Conservation (phyloP, 2,329 filamentous ascomycete genomes). For the Aspergillus tamarii region DNA sequence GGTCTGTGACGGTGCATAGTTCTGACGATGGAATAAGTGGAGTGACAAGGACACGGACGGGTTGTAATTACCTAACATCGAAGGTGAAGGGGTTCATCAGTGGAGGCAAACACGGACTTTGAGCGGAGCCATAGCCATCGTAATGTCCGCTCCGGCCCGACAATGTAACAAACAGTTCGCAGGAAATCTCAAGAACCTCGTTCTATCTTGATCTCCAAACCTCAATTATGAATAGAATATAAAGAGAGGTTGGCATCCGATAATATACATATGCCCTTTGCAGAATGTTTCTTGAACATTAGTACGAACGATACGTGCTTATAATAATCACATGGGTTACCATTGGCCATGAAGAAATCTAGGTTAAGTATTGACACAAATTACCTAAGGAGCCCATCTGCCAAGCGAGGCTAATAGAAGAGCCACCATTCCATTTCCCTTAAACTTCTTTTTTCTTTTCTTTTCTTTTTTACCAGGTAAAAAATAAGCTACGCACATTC, state of each 20-base stretch:
- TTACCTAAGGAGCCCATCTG: background rate
- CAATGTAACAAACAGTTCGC: background rate
- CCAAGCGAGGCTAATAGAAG: background rate
- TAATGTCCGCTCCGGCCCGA: background rate
- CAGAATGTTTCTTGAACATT: background rate
- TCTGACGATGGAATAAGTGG: background rate
- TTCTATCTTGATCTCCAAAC: too few relatives aligned
- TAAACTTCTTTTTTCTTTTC: background rate
- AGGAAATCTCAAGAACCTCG: background rate
- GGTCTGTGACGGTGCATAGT: too few relatives aligned
- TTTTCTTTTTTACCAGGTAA: background rate
- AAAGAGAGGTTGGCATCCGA: background rate
- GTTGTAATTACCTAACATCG: slow-evolving; percentile 3
- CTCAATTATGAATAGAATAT: background rate
- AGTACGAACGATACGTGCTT: background rate
- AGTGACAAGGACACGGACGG: background rate
- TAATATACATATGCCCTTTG: background rate
- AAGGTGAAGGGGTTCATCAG: slow-evolving; percentile 1
- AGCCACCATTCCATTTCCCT: background rate
- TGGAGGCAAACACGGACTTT: slow-evolving; percentile 2
- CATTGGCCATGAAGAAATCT: background rate
- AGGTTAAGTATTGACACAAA: background rate
- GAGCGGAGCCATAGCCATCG: background rate
- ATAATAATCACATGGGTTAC: background rate
- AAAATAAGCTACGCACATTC: background rate